phyloP scores from a whole-genome alignment of 129 eudicot genomes.

The Flaveria brownii region DNA sequence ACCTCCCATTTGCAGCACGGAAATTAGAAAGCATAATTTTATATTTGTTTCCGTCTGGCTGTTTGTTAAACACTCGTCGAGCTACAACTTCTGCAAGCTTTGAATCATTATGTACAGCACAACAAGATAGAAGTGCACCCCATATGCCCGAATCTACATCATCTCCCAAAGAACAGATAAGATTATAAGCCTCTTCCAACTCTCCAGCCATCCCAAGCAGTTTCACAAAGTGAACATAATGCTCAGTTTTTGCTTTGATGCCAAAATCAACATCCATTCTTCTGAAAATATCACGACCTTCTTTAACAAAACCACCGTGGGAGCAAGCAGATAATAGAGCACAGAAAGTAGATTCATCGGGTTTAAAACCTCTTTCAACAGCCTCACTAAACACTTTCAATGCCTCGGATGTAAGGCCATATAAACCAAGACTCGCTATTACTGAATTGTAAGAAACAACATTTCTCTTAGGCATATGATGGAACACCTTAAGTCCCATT shows the following conservation, averaged over 20 bases:
- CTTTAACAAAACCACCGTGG: slow-evolving; percentile 68
- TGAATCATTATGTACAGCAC: slow-evolving; percentile 51
- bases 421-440: slow-evolving; percentile 60
- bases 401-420: slow-evolving; percentile 60
- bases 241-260: slow-evolving; percentile 56
- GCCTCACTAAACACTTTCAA: slow-evolving; percentile 43
- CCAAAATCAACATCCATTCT: slow-evolving; percentile 63
- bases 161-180: slow-evolving; percentile 46
- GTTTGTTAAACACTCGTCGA: slow-evolving; percentile 29
- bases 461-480: slow-evolving; percentile 43
- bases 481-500: slow-evolving; percentile 45
- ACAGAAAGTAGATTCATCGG: slow-evolving; percentile 65
- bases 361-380: slow-evolving; percentile 46
- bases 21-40: slow-evolving; percentile 61
- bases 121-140: slow-evolving; percentile 88
- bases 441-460: slow-evolving; percentile 58
- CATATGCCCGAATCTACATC: slow-evolving; percentile 64
- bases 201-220: slow-evolving; percentile 81
- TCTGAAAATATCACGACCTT: slow-evolving; percentile 54
- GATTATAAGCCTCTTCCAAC: slow-evolving; percentile 66
- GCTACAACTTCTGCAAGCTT: slow-evolving; percentile 54
- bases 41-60: slow-evolving; percentile 34
- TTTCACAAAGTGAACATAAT: slow-evolving; percentile 70
- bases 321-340: slow-evolving; percentile 73
- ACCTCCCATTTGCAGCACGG: slow-evolving; percentile 70